phyloP scores from a whole-genome alignment of 768 basidiomycete species.

The Leucosporidium scottii region DNA sequence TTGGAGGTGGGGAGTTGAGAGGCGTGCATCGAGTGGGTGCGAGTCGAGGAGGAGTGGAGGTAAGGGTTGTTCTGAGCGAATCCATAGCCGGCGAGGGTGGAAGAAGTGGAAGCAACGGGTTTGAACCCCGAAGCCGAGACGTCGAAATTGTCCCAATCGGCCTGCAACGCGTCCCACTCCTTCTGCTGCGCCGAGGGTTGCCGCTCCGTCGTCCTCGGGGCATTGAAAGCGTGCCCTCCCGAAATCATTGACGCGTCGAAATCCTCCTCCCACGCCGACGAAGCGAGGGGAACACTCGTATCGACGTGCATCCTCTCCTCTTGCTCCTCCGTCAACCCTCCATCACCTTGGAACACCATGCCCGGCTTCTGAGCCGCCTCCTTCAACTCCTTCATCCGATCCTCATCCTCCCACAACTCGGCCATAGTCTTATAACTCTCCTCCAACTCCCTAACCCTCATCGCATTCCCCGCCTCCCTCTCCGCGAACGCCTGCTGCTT shows the following conservation, averaged over 20 bases:
- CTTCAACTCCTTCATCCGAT: conserved; percentile 16
- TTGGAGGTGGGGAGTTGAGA: not conserved
- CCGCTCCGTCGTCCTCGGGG: not conserved
- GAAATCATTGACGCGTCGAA: conserved; percentile 34
- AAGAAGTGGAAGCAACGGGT: conserved; percentile 42
- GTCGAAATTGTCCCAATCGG: conserved; percentile 75
- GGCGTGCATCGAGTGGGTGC: conserved; percentile 17
- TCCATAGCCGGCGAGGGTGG: conserved; percentile 20
- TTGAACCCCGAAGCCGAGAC: conserved; percentile 62
- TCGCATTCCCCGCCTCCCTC: conserved; percentile 3
- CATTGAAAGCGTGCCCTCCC: conserved; percentile 15
- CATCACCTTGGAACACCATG: conserved; percentile 36
- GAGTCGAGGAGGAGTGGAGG: conserved; percentile 18
- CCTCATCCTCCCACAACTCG: conserved; percentile 36
- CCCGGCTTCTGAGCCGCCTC: conserved; percentile 3
- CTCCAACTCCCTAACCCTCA: conserved; percentile 10
- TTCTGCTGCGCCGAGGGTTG: conserved; percentile 30
- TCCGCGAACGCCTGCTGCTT: conserved; percentile 23
- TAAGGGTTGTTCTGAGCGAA: conserved; percentile 33
- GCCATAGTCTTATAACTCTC: conserved; percentile 18
- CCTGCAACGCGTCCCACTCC: conserved; percentile 64
- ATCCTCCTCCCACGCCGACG: conserved; percentile 38
- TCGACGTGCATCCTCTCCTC: conserved; percentile 7
- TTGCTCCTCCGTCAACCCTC: conserved; percentile 27
- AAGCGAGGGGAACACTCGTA: conserved; percentile 33